Base-by-base conservation (phyloP, 352 stramenopile species). In the Globisporangium takayamanum region DNA sequence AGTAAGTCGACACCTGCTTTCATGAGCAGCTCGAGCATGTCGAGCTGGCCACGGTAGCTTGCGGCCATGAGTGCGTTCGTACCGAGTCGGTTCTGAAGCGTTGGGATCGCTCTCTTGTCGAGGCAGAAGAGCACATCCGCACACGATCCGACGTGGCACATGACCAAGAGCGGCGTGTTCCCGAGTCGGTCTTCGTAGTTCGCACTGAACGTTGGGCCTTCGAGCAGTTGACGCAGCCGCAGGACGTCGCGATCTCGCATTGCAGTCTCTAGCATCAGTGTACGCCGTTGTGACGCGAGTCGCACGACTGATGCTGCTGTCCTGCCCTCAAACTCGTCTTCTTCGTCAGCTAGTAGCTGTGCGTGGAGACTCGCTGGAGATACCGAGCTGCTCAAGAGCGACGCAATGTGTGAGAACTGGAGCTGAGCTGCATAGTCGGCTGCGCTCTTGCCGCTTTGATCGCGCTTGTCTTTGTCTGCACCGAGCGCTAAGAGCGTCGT, bases 151-250 rank as follows among this genome's bases (percentile, higher is more conserved):
- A 61, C 25, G 7, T 22, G 46, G 6, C 63, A 77, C 25, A 57
- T 47, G 0, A 80, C 57, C 28, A 88, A 56, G 18, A 89, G 58
- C 3, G 80, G 74, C 5, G 69, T 76, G 33, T 75, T 71, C n/a
- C 80, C 78, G 0, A 25, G 50, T 0, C 22, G 16, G 47, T 73
- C 65, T 57, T 89, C 80, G 26, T 77, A 78, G 55, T 88, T 88
- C 0, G 73, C 67, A 39, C 78, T 78, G 30, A 74, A 69, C 8
- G 67, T 63, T 2, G 53, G 41, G 7, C 65, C 62, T 30, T 79
- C 61, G 20, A 69, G 52, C 3, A 88, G 55, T 5, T 84, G 59
- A 15, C 58, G 53, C 16, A 88, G 62, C 20, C 52, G 56, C 11
- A 16, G 18, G 0, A 88, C 3, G 46, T 88, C 53, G 36, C 50